These are phyloP conservation scores for Apiotrichum domesticum DNA, from an alignment of 1,284 basidiomycete genomes.

Conservation along the genomic window DNA sequence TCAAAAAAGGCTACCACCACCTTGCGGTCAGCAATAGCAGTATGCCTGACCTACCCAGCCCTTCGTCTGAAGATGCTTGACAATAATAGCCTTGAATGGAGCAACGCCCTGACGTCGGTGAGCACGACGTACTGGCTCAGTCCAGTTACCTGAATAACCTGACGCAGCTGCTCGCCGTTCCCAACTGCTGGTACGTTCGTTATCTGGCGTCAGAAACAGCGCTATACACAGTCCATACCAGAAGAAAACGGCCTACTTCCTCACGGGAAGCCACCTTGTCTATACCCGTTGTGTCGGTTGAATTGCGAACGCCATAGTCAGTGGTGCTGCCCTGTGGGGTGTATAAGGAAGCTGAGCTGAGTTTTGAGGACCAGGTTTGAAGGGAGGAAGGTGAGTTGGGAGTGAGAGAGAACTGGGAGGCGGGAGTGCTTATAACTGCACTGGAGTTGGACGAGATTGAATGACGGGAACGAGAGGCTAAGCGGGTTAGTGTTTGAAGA, in stretches of 20 bases:
- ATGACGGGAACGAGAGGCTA: neutral
- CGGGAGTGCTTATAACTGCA: slow-evolving; percentile 2
- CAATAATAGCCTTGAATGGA: slow-evolving; percentile 26
- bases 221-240: slow-evolving; percentile 12
- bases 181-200: slow-evolving; percentile 21
- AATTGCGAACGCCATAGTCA: neutral
- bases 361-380: neutral
- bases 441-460: neutral
- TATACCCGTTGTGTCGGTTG: neutral
- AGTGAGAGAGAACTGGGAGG: neutral
- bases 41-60: slow-evolving; percentile 24
- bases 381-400: slow-evolving; percentile 2
- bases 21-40: slow-evolving; percentile 11
- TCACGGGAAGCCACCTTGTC: slow-evolving; percentile 6
- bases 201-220: slow-evolving; percentile 16
- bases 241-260: slow-evolving; percentile 24
- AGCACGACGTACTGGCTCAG: neutral
- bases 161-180: slow-evolving; percentile 15
- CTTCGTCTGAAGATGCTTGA: slow-evolving; percentile 22
- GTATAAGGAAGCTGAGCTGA: neutral
- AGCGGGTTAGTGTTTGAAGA: neutral
- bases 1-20: slow-evolving; percentile 38
- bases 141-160: slow-evolving; percentile 22
- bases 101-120: slow-evolving; percentile 19
- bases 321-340: neutral